Percentiles rank a stretch among this genome's conserved stretches.
These are phyloP conservation scores for Lecanicillium sp. DNA, from an alignment of 2,329 filamentous ascomycete genomes.

Conservation along the genomic window DNA sequence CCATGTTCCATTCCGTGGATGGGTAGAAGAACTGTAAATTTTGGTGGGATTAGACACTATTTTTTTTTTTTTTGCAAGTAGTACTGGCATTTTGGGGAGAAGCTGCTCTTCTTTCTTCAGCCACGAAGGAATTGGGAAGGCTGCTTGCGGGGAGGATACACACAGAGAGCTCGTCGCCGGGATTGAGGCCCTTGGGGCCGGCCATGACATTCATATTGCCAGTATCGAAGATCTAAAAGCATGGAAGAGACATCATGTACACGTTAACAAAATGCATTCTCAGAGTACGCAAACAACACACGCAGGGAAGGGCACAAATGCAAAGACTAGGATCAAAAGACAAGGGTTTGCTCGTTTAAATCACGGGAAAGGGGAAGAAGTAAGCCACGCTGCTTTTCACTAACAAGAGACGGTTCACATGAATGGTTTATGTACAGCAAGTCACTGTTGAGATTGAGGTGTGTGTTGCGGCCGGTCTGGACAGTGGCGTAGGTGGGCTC, in stretches of 20 bases:
- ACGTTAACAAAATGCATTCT: no score
- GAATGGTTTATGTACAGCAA: conserved; percentile 61
- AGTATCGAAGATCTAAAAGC: conserved; percentile 50
- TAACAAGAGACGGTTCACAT: conserved; percentile 56
- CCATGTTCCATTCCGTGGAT: conserved; percentile 67
- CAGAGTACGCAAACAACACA: background rate
- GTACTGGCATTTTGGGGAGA: no score
- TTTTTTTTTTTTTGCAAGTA: no score
- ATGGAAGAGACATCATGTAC: no score
- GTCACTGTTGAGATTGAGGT: conserved; percentile 58
- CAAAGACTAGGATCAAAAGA: no score
- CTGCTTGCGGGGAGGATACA: conserved; percentile 14
- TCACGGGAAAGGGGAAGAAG: background rate
- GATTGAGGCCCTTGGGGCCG: conserved; percentile 43
- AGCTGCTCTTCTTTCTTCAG: no score
- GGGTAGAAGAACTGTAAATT: conserved; percentile 60
- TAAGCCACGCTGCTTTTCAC: conserved; percentile 20
- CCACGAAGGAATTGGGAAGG: no score
- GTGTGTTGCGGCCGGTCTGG: conserved; percentile 45
- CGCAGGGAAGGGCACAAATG: no score
- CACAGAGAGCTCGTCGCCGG: conserved; percentile 51
- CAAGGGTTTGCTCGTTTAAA: no score
- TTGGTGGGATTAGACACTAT: background rate
- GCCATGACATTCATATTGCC: conserved; percentile 48
- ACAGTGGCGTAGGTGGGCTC: conserved; percentile 56